Evolutionary conservation across 208 protist species (phyloP).

Genomic region (Trypanosoma theileri): DNA sequence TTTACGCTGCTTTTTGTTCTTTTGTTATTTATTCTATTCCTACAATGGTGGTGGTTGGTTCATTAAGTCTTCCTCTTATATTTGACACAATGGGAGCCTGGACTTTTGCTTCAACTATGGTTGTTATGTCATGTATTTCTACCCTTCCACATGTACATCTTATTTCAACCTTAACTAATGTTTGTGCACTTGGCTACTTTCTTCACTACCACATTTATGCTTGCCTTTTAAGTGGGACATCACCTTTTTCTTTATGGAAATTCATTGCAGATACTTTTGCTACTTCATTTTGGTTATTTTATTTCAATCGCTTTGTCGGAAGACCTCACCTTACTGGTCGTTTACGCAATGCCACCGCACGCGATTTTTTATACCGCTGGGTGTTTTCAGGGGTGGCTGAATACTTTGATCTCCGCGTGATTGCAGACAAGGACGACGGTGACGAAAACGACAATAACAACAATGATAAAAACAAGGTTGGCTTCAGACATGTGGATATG

Average conservation of each 20-base stretch:
- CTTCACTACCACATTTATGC: constrained; percentile 66
- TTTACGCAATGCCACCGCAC: constrained; percentile 31
- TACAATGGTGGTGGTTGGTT: constrained; percentile 57
- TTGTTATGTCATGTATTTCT: constrained; percentile 60
- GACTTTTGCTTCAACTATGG: constrained; percentile 63
- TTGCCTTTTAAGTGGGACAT: constrained; percentile 36
- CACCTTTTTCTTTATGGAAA: constrained; percentile 37
- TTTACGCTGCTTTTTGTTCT: constrained; percentile 43
- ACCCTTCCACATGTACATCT: constrained; percentile 62
- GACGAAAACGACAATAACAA: background rate
- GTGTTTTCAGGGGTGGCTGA: constrained; percentile 55
- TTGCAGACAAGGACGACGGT: constrained; percentile 11
- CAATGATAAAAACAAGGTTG: background rate
- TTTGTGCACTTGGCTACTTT: constrained; percentile 46
- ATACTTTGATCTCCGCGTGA: constrained; percentile 62
- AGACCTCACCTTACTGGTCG: constrained; percentile 60
- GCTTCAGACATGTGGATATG: constrained; percentile 33
- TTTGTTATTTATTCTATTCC: constrained; percentile 75
- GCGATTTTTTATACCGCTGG: constrained; percentile 49
- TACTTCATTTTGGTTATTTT: constrained; percentile 68
- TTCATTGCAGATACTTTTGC: constrained; percentile 43
- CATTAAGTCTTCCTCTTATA: constrained; percentile 39
- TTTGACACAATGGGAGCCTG: constrained; percentile 54
- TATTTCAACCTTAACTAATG: constrained; percentile 48
- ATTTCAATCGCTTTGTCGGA: constrained; percentile 54